Conservation (phyloP, 371 early-diverging fungal genomes). For the Mucor mucedo region DNA sequence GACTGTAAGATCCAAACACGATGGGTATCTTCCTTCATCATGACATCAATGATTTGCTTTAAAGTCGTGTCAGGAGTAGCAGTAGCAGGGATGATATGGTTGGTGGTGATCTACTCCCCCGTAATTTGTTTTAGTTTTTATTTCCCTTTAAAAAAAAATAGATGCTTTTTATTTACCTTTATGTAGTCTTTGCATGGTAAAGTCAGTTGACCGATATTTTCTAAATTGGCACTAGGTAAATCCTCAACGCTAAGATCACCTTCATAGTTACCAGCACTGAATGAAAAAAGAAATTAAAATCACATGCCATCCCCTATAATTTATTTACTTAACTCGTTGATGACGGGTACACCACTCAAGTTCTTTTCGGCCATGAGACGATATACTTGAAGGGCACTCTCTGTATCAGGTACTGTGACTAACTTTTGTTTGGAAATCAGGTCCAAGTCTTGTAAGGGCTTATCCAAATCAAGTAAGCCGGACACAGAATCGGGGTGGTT, state of each 20-base stretch:
- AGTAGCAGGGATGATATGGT: slow-evolving; percentile 31
- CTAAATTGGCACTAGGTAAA: slow-evolving; percentile 52
- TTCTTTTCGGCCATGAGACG: slow-evolving; percentile 52
- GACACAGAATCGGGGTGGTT: slow-evolving; percentile 46
- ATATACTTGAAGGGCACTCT: slow-evolving; percentile 50
- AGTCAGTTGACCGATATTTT: slow-evolving; percentile 42
- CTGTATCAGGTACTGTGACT: slow-evolving; percentile 36
- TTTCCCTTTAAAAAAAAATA: too few relatives aligned
- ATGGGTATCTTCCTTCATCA: slow-evolving; percentile 52
- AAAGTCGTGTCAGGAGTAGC: slow-evolving; percentile 40
- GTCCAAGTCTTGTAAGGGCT: slow-evolving; percentile 31
- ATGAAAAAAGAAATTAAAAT: background rate
- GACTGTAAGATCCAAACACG: slow-evolving; percentile 62
- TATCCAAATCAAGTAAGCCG: slow-evolving; percentile 41
- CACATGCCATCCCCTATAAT: background rate
- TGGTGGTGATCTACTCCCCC: slow-evolving; percentile 12
- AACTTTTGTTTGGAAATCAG: slow-evolving; percentile 28
- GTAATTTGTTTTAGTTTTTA: background rate
- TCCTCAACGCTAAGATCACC: slow-evolving; percentile 57
- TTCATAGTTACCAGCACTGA: slow-evolving; percentile 38
- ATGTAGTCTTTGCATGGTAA: slow-evolving; percentile 55
- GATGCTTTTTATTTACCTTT: slow-evolving; percentile 26
- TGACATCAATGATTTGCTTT: slow-evolving; percentile 35
- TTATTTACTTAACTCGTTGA: slow-evolving; percentile 35
- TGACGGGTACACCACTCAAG: slow-evolving; percentile 55